Conservation (phyloP, 2,329 filamentous ascomycete species). For the Grosmannia huntii region DNA sequence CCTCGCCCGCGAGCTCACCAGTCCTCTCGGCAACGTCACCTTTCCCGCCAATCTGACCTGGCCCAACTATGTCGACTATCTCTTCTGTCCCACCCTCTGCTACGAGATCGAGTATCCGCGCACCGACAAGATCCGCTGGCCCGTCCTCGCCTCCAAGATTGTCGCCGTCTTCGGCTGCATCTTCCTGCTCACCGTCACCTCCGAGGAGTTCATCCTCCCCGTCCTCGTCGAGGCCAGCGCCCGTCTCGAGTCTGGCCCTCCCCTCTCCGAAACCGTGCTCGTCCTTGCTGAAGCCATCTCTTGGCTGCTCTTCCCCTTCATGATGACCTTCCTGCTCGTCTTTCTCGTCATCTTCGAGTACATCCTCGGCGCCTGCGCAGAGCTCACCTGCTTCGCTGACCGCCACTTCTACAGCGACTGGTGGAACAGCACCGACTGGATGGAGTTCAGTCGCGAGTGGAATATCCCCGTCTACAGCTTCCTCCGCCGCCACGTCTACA, state of each 20-base stretch:
- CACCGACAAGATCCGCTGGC: conserved; percentile 23
- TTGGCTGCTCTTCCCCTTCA: conserved; percentile 89
- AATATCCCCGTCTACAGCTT: conserved; percentile 97
- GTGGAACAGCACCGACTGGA: conserved; percentile 76
- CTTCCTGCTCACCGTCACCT: conserved; percentile 81
- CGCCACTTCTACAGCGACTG: conserved; percentile 80
- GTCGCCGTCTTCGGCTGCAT: conserved; percentile 91
- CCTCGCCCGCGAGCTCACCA: conserved; percentile 81
- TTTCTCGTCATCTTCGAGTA: conserved; percentile 99
- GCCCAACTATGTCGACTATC: conserved; percentile 71
- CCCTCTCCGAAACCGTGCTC: conserved; percentile 54
- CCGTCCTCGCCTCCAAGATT: conserved; percentile 48
- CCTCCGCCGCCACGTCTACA: conserved; percentile 87
- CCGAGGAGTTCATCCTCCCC: conserved; percentile 90
- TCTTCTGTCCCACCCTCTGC: conserved; percentile 89
- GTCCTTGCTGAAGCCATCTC: conserved; percentile 83
- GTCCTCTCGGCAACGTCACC: conserved; percentile 75
- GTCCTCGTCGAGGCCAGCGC: conserved; percentile 60
- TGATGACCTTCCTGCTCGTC: conserved; percentile 87
- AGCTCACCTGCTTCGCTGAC: conserved; percentile 87
- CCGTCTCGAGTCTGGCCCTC: conserved; percentile 32
- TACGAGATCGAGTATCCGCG: conserved; percentile 96
- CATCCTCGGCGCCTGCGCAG: conserved; percentile 83
- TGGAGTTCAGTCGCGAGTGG: conserved; percentile 94
- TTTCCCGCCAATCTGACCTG: conserved; percentile 83